A percentile compares a stretch with the other conserved stretches of the same genome.
Evolutionary conservation across 176 grass and related monocot species (phyloP).

Genomic region (Musa troglodytarum): DNA sequence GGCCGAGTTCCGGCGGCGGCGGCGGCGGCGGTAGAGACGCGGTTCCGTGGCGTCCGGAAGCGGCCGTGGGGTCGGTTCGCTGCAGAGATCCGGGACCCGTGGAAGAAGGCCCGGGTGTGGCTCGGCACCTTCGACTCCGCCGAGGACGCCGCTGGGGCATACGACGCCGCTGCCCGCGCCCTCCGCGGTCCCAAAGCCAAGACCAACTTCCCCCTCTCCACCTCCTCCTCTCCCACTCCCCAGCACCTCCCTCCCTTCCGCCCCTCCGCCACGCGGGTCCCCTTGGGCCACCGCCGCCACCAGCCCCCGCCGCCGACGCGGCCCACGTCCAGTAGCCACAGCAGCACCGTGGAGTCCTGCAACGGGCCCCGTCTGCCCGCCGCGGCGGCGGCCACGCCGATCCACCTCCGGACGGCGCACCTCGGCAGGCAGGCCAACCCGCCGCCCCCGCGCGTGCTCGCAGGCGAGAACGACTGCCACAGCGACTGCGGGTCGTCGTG

Average conservation of each 20-base stretch:
- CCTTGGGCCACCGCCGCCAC: slow-evolving; percentile 1
- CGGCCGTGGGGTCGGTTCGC: slow-evolving; percentile 83
- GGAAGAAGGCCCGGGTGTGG: slow-evolving; percentile 59
- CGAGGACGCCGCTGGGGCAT: not conserved
- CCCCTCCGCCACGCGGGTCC: not conserved
- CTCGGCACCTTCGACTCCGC: slow-evolving; percentile 1
- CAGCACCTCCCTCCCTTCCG: not conserved
- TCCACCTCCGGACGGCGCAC: not conserved
- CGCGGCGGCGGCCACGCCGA: not conserved
- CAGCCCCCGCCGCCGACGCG: slow-evolving; percentile 26
- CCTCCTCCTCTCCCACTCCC: not conserved
- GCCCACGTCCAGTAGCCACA: slow-evolving; percentile 11
- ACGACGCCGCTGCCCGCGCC: not conserved
- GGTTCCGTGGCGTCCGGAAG: slow-evolving; percentile 85
- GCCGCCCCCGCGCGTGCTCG: not conserved
- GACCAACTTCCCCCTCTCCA: not conserved
- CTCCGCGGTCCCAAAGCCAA: not conserved
- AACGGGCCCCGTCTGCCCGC: not conserved
- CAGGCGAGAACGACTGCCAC: not conserved
- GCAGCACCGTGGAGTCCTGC: slow-evolving; percentile 74
- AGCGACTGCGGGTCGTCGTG: not conserved
- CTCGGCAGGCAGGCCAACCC: not conserved
- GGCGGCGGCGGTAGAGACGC: slow-evolving; percentile 20
- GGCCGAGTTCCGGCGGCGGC: not conserved
- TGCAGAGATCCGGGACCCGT: slow-evolving; percentile 84